phyloP scores from a whole-genome alignment of 352 stramenopile genomes.

The Pythium volutum region DNA sequence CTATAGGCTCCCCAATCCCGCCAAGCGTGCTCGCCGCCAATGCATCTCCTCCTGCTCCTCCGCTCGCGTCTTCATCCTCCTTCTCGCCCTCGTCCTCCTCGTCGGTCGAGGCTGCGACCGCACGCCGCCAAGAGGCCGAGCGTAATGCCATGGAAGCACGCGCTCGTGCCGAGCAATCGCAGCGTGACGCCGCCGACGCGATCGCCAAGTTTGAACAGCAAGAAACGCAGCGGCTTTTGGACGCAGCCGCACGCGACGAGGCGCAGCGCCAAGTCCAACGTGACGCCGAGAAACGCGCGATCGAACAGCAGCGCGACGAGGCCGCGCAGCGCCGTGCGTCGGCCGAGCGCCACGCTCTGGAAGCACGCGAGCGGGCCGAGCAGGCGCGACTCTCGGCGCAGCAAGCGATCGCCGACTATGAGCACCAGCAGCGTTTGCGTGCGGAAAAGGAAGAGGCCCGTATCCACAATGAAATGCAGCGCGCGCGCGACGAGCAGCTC shows the following conservation, averaged over 20 bases:
- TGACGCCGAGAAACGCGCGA: slow-evolving; percentile 42
- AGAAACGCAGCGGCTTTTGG: slow-evolving; percentile 39
- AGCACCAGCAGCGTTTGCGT: slow-evolving; percentile 55
- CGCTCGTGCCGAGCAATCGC: slow-evolving; percentile 35
- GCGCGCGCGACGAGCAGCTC: slow-evolving; percentile 58
- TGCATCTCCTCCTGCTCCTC: not conserved
- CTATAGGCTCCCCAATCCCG: slow-evolving; percentile 8
- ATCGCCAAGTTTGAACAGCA: slow-evolving; percentile 48
- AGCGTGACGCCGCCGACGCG: slow-evolving; percentile 41
- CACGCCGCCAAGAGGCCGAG: slow-evolving; percentile 50
- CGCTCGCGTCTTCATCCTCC: not conserved
- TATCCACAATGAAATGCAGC: slow-evolving; percentile 57
- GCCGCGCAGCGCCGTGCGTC: slow-evolving; percentile 45
- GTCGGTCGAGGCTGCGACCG: slow-evolving; percentile 15
- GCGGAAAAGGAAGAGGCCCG: slow-evolving; percentile 60
- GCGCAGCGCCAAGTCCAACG: slow-evolving; percentile 20
- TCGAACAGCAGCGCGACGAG: slow-evolving; percentile 50
- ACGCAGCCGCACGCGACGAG: slow-evolving; percentile 33
- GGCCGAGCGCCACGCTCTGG: slow-evolving; percentile 51
- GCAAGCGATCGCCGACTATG: slow-evolving; percentile 58
- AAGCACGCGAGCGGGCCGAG: slow-evolving; percentile 66
- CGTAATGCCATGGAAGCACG: slow-evolving; percentile 37
- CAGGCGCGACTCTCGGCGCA: slow-evolving; percentile 56
- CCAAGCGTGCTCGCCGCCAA: slow-evolving; percentile 23
- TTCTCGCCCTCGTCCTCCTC: slow-evolving; percentile 6